These are phyloP conservation scores for Rhodotorula graminis DNA, from an alignment of 768 basidiomycete species.

Conservation along the genomic window DNA sequence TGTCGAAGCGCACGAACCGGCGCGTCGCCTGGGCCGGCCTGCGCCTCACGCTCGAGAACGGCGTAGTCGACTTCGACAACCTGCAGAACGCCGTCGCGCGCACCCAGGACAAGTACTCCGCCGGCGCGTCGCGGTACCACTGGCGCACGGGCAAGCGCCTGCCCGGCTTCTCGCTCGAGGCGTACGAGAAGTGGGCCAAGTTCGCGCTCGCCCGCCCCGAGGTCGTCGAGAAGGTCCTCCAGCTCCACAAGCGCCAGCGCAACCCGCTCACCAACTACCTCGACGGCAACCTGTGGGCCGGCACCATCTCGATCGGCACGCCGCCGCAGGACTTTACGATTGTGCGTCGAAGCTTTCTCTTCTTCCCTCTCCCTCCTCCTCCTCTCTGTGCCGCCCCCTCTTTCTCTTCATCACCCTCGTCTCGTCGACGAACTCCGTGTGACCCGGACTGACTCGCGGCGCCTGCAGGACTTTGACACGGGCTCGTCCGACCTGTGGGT, in stretches of 20 bases:
- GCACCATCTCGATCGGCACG: constrained; percentile 50
- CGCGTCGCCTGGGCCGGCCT: not conserved
- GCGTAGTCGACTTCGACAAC: constrained; percentile 6
- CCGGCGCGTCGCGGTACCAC: not conserved
- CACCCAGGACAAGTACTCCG: not conserved
- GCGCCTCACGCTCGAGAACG: not conserved
- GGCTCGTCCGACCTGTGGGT: constrained; percentile 39
- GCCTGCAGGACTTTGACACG: constrained; percentile 49
- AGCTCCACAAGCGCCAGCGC: constrained; percentile 9
- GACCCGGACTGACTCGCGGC: too few species aligned
- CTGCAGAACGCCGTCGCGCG: not conserved
- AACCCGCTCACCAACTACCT: constrained; percentile 18
- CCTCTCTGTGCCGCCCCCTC: too few species aligned
- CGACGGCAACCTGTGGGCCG: constrained; percentile 48
- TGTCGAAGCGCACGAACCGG: not conserved
- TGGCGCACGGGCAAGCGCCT: not conserved
- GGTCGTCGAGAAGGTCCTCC: not conserved
- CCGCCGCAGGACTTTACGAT: constrained; percentile 49
- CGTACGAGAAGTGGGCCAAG: constrained; percentile 4
- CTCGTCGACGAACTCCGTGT: too few species aligned
- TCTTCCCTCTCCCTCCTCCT: not conserved
- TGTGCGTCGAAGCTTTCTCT: not conserved
- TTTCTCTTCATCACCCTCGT: too few species aligned
- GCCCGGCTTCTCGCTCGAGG: not conserved
- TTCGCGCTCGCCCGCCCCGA: not conserved